Evolutionary conservation across 768 basidiomycete species (phyloP).

Genomic region (Naganishia vaughanmartiniae): DNA sequence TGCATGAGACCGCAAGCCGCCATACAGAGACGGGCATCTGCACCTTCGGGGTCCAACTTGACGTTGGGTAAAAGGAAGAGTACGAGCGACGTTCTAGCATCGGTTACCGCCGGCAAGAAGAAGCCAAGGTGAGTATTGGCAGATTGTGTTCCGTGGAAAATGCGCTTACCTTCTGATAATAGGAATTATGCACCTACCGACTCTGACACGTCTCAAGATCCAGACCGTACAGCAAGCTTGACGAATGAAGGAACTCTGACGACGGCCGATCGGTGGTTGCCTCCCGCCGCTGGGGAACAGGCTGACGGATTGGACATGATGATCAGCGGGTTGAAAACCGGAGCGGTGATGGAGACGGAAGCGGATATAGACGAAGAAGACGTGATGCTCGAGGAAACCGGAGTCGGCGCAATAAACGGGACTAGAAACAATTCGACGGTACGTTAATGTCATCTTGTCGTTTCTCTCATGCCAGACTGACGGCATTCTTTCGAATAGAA

Average conservation of each 20-base stretch:
- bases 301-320: constrained; percentile 46
- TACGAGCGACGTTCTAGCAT: background rate
- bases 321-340: constrained; percentile 40
- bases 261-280: background rate
- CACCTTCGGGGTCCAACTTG: background rate
- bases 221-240: background rate
- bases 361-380: constrained; percentile 5
- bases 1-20: background rate
- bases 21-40: background rate
- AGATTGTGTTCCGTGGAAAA: no score
- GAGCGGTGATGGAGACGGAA: constrained; percentile 27
- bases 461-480: background rate
- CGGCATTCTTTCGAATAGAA: background rate
- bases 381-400: background rate
- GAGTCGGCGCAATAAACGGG: background rate
- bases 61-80: constrained; percentile 9
- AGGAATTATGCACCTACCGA: constrained; percentile 17
- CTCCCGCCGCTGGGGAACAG: constrained; percentile 7
- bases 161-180: background rate
- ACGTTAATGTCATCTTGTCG: background rate
- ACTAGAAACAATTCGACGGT: background rate
- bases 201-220: constrained; percentile 15
- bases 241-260: background rate
- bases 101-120: background rate
- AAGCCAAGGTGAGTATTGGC: background rate